Percentiles rank a stretch among this genome's conserved stretches.
phyloP scores from a whole-genome alignment of 805 yeast species.

The Spathaspora passalidarum region DNA sequence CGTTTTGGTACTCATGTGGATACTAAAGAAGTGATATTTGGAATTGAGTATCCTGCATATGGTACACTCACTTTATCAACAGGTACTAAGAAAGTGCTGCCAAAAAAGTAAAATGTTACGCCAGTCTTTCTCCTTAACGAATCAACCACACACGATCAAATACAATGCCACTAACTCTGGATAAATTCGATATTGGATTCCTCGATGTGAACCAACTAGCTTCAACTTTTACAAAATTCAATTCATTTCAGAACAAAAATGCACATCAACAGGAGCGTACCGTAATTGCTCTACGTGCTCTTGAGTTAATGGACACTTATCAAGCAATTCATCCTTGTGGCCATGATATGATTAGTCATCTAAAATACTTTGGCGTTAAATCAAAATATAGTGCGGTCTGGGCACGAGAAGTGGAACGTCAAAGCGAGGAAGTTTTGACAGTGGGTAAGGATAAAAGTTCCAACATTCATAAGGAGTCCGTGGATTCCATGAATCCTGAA shows the following conservation, averaged over 20 bases:
- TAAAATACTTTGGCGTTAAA: constrained; percentile 5
- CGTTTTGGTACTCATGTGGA: too few species aligned
- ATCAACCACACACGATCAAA: background rate
- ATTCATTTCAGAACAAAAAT: background rate
- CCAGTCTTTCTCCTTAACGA: background rate
- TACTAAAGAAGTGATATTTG: too few species aligned
- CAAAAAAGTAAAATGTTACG: background rate
- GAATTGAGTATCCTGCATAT: background rate
- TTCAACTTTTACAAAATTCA: constrained; percentile 7
- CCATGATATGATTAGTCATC: constrained; percentile 7
- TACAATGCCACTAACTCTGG: background rate
- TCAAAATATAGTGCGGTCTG: constrained; percentile 3
- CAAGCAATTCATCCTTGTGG: constrained; percentile 19
- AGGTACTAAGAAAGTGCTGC: background rate
- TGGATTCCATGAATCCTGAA: background rate
- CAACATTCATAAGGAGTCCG: background rate
- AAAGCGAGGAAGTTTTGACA: constrained; percentile 6
- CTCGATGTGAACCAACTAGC: constrained; percentile 11
- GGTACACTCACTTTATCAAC: background rate
- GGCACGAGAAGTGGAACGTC: constrained; percentile 5
- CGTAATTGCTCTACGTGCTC: background rate
- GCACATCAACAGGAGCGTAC: background rate
- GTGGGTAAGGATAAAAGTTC: background rate
- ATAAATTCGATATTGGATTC: constrained; percentile 8
- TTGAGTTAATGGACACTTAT: constrained; percentile 23